Conservation (phyloP, 129 eudicot genomes). For the Ambrosia artemisiifolia region DNA sequence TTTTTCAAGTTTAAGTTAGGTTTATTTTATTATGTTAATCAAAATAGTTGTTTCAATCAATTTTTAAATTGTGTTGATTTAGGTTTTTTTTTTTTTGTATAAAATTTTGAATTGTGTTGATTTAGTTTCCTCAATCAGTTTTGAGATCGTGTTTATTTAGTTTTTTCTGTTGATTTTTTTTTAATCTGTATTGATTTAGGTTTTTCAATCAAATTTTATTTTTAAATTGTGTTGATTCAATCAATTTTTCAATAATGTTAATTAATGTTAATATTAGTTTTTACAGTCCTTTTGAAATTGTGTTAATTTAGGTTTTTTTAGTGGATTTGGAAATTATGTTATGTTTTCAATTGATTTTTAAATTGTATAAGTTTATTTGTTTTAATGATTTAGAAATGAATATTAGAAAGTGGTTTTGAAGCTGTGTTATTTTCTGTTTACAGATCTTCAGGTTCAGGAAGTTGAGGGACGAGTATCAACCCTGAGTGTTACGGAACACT, state of each 20-base stretch:
- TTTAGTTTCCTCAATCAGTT: background rate
- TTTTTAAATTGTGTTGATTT: background rate
- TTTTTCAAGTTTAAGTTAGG: background rate
- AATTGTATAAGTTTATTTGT: too few relatives aligned
- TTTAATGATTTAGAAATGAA: too few relatives aligned
- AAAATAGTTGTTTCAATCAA: background rate
- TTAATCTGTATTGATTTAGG: too few relatives aligned
- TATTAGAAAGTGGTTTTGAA: too few relatives aligned
- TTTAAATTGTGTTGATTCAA: background rate
- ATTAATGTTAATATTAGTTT: too few relatives aligned
- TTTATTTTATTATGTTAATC: background rate
- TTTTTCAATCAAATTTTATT: background rate
- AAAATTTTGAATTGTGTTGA: background rate
- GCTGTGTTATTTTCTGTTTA: background rate
- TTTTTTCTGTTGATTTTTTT: too few relatives aligned
- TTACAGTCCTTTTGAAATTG: too few relatives aligned
- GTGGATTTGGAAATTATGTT: background rate
- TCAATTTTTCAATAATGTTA: too few relatives aligned
- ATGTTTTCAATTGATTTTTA: too few relatives aligned
- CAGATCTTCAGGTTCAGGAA: conserved; percentile 23
- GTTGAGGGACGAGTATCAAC: background rate
- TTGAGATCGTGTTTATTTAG: background rate
- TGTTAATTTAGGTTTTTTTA: background rate
- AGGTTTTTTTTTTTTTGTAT: background rate
- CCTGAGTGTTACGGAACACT: background rate